These are phyloP conservation scores for Lactarius indigo DNA, from an alignment of 768 basidiomycete species.

Conservation along the genomic window DNA sequence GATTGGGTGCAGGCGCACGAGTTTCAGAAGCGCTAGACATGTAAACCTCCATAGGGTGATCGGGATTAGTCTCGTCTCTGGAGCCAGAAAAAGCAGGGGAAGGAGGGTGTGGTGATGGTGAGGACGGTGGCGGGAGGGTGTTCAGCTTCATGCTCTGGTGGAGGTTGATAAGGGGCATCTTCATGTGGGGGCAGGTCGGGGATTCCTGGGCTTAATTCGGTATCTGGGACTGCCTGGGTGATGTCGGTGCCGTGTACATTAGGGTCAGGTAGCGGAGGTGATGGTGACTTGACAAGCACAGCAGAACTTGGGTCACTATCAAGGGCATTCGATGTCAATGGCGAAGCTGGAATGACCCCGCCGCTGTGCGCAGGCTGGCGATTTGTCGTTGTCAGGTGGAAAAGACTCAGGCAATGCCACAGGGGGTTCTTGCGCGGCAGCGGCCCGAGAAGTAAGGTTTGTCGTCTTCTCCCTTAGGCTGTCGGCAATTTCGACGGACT, in stretches of 20 bases:
- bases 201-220: neutral
- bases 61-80: neutral
- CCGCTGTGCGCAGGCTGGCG: neutral
- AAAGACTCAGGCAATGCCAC: neutral
- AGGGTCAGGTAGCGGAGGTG: neutral
- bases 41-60: neutral
- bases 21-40: neutral
- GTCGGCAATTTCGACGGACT: neutral
- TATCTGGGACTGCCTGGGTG: neutral
- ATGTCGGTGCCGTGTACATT: neutral
- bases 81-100: neutral
- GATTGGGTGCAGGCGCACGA: neutral
- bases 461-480: neutral
- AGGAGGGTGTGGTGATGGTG: slow-evolving; percentile 5
- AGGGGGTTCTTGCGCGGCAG: neutral
- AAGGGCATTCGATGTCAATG: neutral
- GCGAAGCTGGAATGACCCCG: neutral
- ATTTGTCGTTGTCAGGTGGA: slow-evolving; percentile 8
- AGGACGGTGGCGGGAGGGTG: neutral
- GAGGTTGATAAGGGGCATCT: neutral
- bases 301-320: neutral
- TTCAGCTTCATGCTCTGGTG: neutral
- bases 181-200: neutral
- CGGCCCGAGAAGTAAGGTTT: neutral
- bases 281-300: neutral